A percentile compares a stretch with the other conserved stretches of the same genome.
Conservation (phyloP, 75 land plant genomes). For the Ceratopteris richardii region DNA sequence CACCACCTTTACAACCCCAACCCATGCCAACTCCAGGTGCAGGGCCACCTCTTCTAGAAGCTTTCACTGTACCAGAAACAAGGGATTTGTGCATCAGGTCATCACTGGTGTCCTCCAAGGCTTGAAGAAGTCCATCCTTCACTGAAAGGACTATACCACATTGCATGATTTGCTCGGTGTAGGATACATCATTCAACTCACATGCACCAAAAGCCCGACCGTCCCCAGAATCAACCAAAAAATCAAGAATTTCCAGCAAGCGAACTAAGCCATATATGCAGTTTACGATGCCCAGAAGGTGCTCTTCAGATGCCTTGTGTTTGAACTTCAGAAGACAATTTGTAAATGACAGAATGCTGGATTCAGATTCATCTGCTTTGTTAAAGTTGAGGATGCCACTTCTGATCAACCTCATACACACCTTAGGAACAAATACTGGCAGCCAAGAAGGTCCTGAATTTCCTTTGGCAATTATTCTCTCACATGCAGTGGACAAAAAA, state of each 20-base stretch:
- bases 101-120: slow-evolving; percentile 24
- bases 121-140: slow-evolving; percentile 25
- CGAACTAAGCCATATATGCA: slow-evolving; percentile 64
- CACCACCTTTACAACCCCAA: slow-evolving; percentile 84
- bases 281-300: slow-evolving; percentile 44
- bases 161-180: slow-evolving; percentile 31
- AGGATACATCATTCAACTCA: slow-evolving; percentile 2
- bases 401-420: slow-evolving; percentile 52
- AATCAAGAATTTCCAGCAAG: slow-evolving; percentile 35
- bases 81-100: slow-evolving; percentile 24
- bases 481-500: slow-evolving; percentile 54
- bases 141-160: slow-evolving; percentile 39
- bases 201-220: not conserved
- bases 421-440: slow-evolving; percentile 56
- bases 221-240: slow-evolving; percentile 20
- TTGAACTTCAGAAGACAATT: slow-evolving; percentile 36
- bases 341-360: slow-evolving; percentile 28
- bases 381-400: slow-evolving; percentile 38
- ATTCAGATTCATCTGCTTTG: not conserved
- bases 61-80: slow-evolving; percentile 38
- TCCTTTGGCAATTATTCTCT: slow-evolving; percentile 36
- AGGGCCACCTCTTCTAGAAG: slow-evolving; percentile 82
- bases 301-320: slow-evolving; percentile 24
- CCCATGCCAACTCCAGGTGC: slow-evolving; percentile 93
- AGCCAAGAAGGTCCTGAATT: slow-evolving; percentile 27